A percentile compares a stretch with the other conserved stretches of the same genome.
phyloP scores from a whole-genome alignment of 2,329 filamentous ascomycete genomes.

The Phialocephala sp. region DNA sequence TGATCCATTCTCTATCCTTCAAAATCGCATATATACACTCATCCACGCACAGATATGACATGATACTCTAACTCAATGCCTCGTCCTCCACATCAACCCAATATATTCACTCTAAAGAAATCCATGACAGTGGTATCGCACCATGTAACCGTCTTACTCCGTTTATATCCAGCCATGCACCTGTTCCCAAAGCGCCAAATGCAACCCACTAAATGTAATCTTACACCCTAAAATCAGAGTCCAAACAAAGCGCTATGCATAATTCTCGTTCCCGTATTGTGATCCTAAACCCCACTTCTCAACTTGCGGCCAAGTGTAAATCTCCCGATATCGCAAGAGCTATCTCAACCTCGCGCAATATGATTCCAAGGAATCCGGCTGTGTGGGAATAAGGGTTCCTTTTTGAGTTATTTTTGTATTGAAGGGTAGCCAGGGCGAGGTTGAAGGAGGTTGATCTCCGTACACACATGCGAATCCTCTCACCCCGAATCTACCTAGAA shows the following conservation, averaged over 20 bases:
- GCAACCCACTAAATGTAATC: slow-evolving; percentile 11
- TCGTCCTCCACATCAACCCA: background rate
- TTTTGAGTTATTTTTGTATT: background rate
- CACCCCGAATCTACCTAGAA: background rate
- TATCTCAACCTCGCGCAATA: background rate
- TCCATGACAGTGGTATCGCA: slow-evolving; percentile 21
- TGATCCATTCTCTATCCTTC: slow-evolving; percentile 8
- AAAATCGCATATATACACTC: slow-evolving; percentile 1
- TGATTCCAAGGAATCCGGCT: background rate
- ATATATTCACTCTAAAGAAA: background rate
- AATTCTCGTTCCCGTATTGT: slow-evolving; percentile 1
- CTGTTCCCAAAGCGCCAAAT: slow-evolving; percentile 7
- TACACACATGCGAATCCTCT: background rate
- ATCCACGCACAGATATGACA: background rate
- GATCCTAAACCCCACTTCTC: background rate
- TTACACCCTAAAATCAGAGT: slow-evolving; percentile 7
- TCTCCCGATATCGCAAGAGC: slow-evolving; percentile 1
- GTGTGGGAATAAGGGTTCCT: background rate
- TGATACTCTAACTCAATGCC: background rate
- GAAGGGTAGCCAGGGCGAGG: background rate
- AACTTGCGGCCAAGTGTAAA: background rate
- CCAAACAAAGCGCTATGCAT: slow-evolving; percentile 20
- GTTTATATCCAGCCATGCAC: slow-evolving; percentile 20
- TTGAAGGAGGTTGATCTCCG: background rate
- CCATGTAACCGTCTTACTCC: slow-evolving; percentile 14